Percentiles rank a stretch among this genome's conserved stretches.
Evolutionary conservation across 257 asterid genomes (phyloP).

Genomic region (Parsonsia alboflavescens): DNA sequence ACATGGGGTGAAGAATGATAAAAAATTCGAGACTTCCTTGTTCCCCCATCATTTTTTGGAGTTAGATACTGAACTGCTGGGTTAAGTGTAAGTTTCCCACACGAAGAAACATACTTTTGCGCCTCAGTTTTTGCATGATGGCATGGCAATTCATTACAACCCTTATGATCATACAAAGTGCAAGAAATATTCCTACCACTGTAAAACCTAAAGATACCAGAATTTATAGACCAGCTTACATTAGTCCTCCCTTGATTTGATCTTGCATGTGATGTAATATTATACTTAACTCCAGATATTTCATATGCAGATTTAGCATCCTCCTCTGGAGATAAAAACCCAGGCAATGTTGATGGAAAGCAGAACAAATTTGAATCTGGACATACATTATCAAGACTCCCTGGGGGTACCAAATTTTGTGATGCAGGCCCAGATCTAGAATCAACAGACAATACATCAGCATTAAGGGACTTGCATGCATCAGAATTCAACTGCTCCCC

Average conservation of each 20-base stretch:
- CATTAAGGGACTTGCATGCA: slow-evolving; percentile 32
- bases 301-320: slow-evolving; percentile 23
- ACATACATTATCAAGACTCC: slow-evolving; percentile 33
- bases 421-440: slow-evolving; percentile 24
- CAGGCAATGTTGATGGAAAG: slow-evolving; percentile 62
- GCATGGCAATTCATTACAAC: slow-evolving; percentile 22
- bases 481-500: slow-evolving; percentile 28
- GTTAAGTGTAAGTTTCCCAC: slow-evolving; percentile 30
- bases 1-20: slow-evolving; percentile 41
- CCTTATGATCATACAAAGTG: slow-evolving; percentile 36
- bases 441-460: slow-evolving; percentile 27
- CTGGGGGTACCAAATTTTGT: slow-evolving; percentile 22
- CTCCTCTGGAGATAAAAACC: slow-evolving; percentile 21
- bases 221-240: slow-evolving; percentile 34
- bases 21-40: slow-evolving; percentile 24
- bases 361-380: slow-evolving; percentile 49
- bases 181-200: slow-evolving; percentile 54
- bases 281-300: slow-evolving; percentile 27
- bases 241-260: slow-evolving; percentile 29
- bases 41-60: slow-evolving; percentile 25
- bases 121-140: slow-evolving; percentile 16
- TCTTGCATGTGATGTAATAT: slow-evolving; percentile 25
- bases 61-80: slow-evolving; percentile 18
- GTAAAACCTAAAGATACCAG: slow-evolving; percentile 36
- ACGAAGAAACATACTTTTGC: slow-evolving; percentile 29